Conservation (phyloP, 2,329 filamentous ascomycete species). For the Trichoderma sp. region DNA sequence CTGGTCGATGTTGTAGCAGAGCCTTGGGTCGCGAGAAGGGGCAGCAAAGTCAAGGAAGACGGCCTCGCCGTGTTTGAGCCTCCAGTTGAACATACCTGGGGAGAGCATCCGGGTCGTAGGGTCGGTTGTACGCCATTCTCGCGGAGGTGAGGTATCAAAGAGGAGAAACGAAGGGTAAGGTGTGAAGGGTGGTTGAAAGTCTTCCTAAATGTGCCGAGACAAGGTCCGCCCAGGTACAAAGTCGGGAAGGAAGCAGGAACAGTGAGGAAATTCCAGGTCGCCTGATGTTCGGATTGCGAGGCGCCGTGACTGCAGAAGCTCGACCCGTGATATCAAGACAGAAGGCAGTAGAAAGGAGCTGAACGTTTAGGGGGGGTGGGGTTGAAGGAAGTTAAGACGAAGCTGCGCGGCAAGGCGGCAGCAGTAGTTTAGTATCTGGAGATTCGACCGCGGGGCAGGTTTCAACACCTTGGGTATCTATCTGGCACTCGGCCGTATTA, state of each 20-base stretch:
- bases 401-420: background rate
- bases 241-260: background rate
- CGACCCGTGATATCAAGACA: background rate
- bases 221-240: background rate
- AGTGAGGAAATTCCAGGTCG: background rate
- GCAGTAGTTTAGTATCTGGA: background rate
- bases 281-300: background rate
- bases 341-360: background rate
- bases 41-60: background rate
- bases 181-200: background rate
- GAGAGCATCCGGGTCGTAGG: conserved; percentile 91
- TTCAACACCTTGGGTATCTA: too few relatives aligned
- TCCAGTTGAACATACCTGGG: conserved; percentile 68
- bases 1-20: background rate
- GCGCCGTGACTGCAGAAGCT: background rate
- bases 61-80: conserved; percentile 7
- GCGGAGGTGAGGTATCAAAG: background rate
- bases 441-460: too few relatives aligned
- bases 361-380: background rate
- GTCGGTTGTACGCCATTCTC: conserved; percentile 88
- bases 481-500: too few relatives aligned
- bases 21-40: background rate
- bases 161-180: background rate
- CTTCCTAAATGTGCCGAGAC: background rate
- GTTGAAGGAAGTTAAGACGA: conserved; percentile 1